Evolutionary conservation across 305 asterid species (phyloP).

Genomic region (Solanum aculeatissimum): DNA sequence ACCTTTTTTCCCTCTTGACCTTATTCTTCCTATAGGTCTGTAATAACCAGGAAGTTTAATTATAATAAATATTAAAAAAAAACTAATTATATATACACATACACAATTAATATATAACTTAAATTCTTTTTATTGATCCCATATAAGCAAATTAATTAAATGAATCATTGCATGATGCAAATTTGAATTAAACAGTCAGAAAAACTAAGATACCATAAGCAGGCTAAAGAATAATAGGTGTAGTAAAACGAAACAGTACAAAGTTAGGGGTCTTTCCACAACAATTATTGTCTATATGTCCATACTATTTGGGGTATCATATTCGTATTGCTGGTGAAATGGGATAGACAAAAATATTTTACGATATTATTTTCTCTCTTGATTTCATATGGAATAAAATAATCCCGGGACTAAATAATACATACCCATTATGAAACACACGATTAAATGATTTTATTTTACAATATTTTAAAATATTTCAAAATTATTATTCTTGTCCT

Average conservation of each 20-base stretch:
- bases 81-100: too few relatives aligned
- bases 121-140: not conserved
- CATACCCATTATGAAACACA: not conserved
- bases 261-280: conserved; percentile 15
- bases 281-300: conserved; percentile 24
- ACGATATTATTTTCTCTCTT: not conserved
- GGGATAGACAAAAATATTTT: not conserved
- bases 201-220: not conserved
- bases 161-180: not conserved
- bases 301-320: not conserved
- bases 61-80: too few relatives aligned
- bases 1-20: not conserved
- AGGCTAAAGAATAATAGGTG: not conserved
- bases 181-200: not conserved
- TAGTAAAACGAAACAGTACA: not conserved
- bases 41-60: not conserved
- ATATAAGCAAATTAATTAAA: not conserved
- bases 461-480: not conserved
- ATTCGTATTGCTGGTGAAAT: not conserved
- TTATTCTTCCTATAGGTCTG: not conserved
- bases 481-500: not conserved
- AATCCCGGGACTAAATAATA: not conserved
- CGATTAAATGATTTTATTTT: not conserved
- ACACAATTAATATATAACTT: not conserved
- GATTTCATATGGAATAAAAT: too few relatives aligned